A percentile compares a stretch with the other conserved stretches of the same genome.
Conservation (phyloP, 2,329 filamentous ascomycete species). For the Aspergillus aculeatus region DNA sequence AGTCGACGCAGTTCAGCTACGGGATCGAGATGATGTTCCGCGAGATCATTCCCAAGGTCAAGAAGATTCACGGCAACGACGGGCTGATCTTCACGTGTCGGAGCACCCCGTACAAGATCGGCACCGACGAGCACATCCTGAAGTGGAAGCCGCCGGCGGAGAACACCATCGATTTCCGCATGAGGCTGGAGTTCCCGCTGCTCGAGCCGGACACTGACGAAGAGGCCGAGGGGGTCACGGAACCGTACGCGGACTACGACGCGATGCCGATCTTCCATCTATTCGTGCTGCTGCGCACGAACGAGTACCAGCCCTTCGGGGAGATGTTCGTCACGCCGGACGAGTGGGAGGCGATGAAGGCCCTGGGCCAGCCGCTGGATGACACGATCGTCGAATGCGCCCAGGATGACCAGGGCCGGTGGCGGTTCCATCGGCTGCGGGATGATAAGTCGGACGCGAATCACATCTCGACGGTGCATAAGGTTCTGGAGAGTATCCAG, state of each 20-base stretch:
- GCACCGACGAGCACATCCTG: conserved; percentile 88
- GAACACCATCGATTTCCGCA: conserved; percentile 90
- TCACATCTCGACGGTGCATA: conserved; percentile 77
- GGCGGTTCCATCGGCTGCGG: conserved; percentile 85
- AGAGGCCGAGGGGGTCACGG: conserved; percentile 62
- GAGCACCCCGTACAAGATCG: conserved; percentile 78
- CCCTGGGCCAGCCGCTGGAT: conserved; percentile 71
- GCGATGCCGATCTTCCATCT: conserved; percentile 72
- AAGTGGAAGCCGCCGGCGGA: conserved; percentile 98
- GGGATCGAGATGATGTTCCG: conserved; percentile 90
- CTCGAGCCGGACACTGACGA: conserved; percentile 69
- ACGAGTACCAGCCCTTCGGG: conserved; percentile 64
- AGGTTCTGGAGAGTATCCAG: conserved; percentile 84
- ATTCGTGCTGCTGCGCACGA: conserved; percentile 65
- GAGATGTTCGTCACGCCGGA: conserved; percentile 67
- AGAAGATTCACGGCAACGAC: conserved; percentile 79
- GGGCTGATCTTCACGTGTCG: conserved; percentile 97
- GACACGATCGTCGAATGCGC: conserved; percentile 88
- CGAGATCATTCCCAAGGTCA: conserved; percentile 75
- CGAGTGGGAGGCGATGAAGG: conserved; percentile 84
- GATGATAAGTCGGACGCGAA: conserved; percentile 94
- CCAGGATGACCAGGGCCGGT: conserved; percentile 70
- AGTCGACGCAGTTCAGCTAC: conserved; percentile 86
- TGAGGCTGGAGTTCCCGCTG: conserved; percentile 72
- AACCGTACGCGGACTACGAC: conserved; percentile 74